These are phyloP conservation scores for Phytophthora parvispora DNA, from an alignment of 352 stramenopile species.

Conservation along the genomic window DNA sequence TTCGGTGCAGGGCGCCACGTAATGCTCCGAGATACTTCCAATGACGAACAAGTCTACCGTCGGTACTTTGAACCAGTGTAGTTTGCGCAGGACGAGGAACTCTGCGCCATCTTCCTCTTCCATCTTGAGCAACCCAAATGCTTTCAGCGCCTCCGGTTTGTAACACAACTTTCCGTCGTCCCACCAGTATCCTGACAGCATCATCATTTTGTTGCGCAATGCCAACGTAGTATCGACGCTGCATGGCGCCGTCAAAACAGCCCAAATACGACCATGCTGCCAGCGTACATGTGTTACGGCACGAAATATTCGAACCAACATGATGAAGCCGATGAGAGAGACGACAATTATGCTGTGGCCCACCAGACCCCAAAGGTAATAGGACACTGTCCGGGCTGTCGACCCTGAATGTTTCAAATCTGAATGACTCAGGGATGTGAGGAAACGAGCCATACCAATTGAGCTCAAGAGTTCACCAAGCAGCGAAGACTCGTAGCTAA, in stretches of 20 bases:
- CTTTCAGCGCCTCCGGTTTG: constrained; percentile 16
- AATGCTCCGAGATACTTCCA: constrained; percentile 8
- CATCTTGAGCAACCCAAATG: constrained; percentile 25
- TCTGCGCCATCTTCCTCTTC: constrained; percentile 16
- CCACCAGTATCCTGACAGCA: constrained; percentile 27
- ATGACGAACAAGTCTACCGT: constrained; percentile 17
- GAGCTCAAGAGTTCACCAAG: constrained; percentile 29
- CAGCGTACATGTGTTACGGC: constrained; percentile 12
- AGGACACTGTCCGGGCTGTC: constrained; percentile 18
- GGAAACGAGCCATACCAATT: constrained; percentile 8
- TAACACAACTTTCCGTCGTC: constrained; percentile 23
- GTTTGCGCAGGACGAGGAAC: constrained; percentile 22
- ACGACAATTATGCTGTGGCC: constrained; percentile 27
- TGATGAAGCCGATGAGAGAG: constrained; percentile 21
- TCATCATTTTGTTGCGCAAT: constrained; percentile 24
- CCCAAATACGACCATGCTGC: constrained; percentile 13
- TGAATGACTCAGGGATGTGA: constrained; percentile 10
- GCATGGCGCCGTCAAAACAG: constrained; percentile 19
- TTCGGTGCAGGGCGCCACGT: constrained; percentile 17
- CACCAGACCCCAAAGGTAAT: constrained; percentile 32
- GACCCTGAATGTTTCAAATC: constrained; percentile 7
- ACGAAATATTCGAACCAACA: constrained; percentile 7
- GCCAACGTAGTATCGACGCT: constrained; percentile 25
- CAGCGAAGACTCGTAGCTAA: constrained; percentile 36
- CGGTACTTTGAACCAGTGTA: constrained; percentile 15